Conservation (phyloP, 2,329 filamentous ascomycete genomes). For the Cytospora paraplurivora region DNA sequence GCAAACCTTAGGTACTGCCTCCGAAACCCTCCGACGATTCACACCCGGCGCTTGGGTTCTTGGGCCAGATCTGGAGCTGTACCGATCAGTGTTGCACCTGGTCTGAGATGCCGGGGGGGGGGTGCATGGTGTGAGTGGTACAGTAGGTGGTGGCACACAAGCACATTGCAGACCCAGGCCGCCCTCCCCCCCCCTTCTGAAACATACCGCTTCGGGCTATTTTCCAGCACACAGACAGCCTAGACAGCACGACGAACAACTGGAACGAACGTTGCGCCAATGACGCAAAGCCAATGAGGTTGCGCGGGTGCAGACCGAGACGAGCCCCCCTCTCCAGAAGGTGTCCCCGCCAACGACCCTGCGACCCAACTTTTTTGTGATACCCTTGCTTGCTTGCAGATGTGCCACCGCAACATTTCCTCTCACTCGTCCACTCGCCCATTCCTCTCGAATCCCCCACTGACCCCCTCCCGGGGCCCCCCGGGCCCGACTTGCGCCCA, state of each 20-base stretch:
- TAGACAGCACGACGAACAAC: neutral
- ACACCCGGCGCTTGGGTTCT: neutral
- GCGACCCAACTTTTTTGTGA: neutral
- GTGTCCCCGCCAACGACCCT: constrained; percentile 6
- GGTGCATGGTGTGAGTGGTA: too few relatives aligned
- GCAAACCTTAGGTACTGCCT: neutral
- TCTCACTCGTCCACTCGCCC: neutral
- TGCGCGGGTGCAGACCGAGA: constrained; percentile 31
- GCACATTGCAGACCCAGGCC: constrained; percentile 6
- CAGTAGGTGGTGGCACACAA: constrained; percentile 1
- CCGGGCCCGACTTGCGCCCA: neutral
- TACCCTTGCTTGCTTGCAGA: constrained; percentile 7
- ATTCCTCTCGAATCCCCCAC: neutral
- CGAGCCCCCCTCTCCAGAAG: constrained; percentile 27
- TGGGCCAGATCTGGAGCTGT: neutral
- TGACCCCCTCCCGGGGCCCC: neutral
- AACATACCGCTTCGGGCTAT: constrained; percentile 34
- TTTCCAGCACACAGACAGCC: constrained; percentile 22
- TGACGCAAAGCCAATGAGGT: constrained; percentile 27
- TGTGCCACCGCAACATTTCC: constrained; percentile 10
- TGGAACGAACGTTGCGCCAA: constrained; percentile 32
- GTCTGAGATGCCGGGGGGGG: too few relatives aligned
- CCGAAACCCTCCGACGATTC: neutral
- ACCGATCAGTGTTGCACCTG: constrained; percentile 21
- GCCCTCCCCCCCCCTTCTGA: constrained; percentile 24